Evolutionary conservation across 495 filamentous ascomycete species (phyloP), one percentile per base, ranked within the genome.

Genomic region (Evernia prunastri): DNA sequence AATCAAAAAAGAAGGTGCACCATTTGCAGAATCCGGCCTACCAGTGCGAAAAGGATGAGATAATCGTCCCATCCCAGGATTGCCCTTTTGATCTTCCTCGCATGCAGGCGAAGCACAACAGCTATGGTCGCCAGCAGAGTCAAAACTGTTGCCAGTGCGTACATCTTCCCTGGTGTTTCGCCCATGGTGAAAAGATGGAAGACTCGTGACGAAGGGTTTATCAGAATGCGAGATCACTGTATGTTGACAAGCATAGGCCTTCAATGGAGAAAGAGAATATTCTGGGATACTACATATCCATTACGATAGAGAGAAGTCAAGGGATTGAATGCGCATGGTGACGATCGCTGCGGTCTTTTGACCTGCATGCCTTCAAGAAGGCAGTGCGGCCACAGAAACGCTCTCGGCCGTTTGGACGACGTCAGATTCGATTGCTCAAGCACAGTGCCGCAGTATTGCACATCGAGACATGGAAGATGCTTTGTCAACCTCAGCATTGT

Each of bases 101-200:
- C 29, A 35, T 33, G 18, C 25, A 56, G n/a, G 37, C 47, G 60
- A 27, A 56, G 60, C 25, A 54, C 2, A 18, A 62, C 60, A 20
- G 60, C 60, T 25, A 62, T 6, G 37, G 39, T 23, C 45, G 35
- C 36, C 35, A 62, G 39, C 4, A 56, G 4, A 6, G 35, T 62
- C 49, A 56, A 43, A 3, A 56, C 23, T 15, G 60, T 40, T 1
- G 35, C 60, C 36, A 62, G 25, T 2, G 45, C 49, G 31, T 62
- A 42, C 60, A 62, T 62, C 37, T 56, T 56, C 17, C 45, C 60
- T 33, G 49, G 60, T 23, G 49, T 51, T 56, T 62, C 47, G 2
- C 20, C 60, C 60, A 62, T 62, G 25, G 13, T 33, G 36, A 27
- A 15, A 39, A 10, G 17, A 20, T 42, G 23, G 36, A 33, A 33